These are phyloP conservation scores for Chalciporus sphaerocephalus DNA, from an alignment of 768 basidiomycete species.

Conservation along the genomic window DNA sequence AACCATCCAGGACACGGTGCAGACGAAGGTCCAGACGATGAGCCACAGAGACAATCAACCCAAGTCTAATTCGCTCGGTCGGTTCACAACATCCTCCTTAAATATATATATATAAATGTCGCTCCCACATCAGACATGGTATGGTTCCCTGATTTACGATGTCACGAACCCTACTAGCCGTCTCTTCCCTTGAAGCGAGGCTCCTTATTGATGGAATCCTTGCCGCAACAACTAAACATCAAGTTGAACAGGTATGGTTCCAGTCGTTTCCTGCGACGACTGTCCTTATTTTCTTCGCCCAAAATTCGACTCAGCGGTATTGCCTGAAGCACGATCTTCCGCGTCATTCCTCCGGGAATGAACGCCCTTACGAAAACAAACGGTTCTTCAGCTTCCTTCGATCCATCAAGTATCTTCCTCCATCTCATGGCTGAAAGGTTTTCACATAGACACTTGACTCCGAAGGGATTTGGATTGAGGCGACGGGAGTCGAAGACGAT, in stretches of 20 bases:
- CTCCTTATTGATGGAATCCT: neutral
- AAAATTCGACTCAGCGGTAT: slow-evolving; percentile 21
- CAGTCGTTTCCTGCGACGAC: slow-evolving; percentile 1
- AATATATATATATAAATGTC: too few relatives aligned
- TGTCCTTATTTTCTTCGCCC: neutral
- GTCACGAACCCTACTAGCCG: neutral
- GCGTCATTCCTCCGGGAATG: slow-evolving; percentile 24
- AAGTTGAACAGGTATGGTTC: slow-evolving; percentile 19
- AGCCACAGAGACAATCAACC: too few relatives aligned
- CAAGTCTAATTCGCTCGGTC: too few relatives aligned
- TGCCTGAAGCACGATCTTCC: slow-evolving; percentile 26
- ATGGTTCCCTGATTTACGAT: neutral
- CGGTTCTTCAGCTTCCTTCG: slow-evolving; percentile 9
- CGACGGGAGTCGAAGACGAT: slow-evolving; percentile 21
- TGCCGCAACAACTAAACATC: slow-evolving; percentile 22
- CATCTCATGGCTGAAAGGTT: slow-evolving; percentile 20
- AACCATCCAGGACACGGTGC: too few relatives aligned
- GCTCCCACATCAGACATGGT: too few relatives aligned
- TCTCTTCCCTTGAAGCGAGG: neutral
- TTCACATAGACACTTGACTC: slow-evolving; percentile 24
- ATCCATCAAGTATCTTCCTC: slow-evolving; percentile 20
- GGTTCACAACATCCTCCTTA: too few relatives aligned
- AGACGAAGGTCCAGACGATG: too few relatives aligned
- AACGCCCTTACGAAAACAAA: slow-evolving; percentile 26
- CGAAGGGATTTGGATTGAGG: slow-evolving; percentile 21